These are phyloP conservation scores for Coemansia sp. DNA, from an alignment of 192 early-diverging fungal species.

Conservation along the genomic window DNA sequence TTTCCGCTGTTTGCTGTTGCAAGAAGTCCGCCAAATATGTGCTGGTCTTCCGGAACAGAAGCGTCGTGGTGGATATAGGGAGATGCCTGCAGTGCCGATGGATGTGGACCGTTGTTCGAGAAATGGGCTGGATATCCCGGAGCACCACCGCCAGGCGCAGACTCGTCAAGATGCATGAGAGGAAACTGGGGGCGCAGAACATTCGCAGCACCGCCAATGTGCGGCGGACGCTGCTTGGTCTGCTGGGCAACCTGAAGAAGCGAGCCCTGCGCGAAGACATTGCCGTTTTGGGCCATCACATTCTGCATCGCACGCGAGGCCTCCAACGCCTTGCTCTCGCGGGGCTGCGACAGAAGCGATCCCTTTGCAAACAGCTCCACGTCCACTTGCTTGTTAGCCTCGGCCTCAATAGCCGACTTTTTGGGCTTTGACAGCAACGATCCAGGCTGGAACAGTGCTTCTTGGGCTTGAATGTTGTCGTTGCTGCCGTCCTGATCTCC, in stretches of 20 bases:
- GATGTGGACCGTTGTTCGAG: not conserved
- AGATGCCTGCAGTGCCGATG: not conserved
- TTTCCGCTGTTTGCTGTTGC: slow-evolving; percentile 5
- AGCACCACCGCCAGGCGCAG: slow-evolving; percentile 6
- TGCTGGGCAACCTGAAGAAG: slow-evolving; percentile 42
- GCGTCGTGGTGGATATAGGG: not conserved
- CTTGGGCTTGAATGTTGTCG: slow-evolving; percentile 14
- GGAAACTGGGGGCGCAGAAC: slow-evolving; percentile 23
- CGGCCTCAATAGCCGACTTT: slow-evolving; percentile 22
- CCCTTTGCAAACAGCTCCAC: slow-evolving; percentile 46
- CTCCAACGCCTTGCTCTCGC: slow-evolving; percentile 52
- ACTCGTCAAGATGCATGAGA: slow-evolving; percentile 34
- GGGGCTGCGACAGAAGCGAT: slow-evolving; percentile 47
- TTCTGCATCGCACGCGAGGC: slow-evolving; percentile 52
- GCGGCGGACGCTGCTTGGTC: slow-evolving; percentile 36
- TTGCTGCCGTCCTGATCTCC: slow-evolving; percentile 5
- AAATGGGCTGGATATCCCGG: slow-evolving; percentile 1
- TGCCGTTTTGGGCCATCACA: slow-evolving; percentile 44
- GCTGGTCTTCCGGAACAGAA: slow-evolving; percentile 8
- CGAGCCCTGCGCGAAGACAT: slow-evolving; percentile 51
- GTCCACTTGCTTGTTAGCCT: slow-evolving; percentile 23
- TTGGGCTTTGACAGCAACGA: slow-evolving; percentile 50
- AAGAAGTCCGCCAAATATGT: slow-evolving; percentile 27
- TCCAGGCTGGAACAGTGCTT: slow-evolving; percentile 35
- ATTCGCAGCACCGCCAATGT: slow-evolving; percentile 39